Evolutionary conservation across 2,329 filamentous ascomycete genomes (phyloP), one percentile per base, ranked within the genome.

Genomic region (Fusarium sp.): DNA sequence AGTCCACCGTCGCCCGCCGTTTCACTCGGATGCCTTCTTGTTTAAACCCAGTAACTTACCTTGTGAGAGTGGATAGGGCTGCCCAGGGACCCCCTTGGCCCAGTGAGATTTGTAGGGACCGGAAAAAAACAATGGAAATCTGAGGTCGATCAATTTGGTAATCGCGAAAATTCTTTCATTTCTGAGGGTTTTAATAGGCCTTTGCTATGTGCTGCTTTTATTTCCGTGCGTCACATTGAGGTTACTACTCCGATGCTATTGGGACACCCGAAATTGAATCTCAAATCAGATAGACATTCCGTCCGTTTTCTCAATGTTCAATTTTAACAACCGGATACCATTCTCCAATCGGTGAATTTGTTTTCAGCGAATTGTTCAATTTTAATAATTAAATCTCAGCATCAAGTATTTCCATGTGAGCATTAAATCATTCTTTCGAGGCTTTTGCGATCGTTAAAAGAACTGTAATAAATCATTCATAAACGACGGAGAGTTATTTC

Each of bases 41-140:
- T 19, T 9, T 37, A n/a, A 30, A 30, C n/a, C 9, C 8, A n/a
- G 17, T 10, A n/a, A 19, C 35, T 37, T 37, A 27, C 51, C 51
- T 35, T 56, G 35, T 27, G 32, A n/a, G 37, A 50, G 57, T 57
- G 57, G 57, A 58, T 58, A 55, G 23, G 17, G 23, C 55, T 14
- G 14, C 30, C 10, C 27, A 30, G 13, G 55, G 55, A 56, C 55
- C 49, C 49, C 49, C 55, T 46, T 20, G 41, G 41, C 10, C 56
- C 56, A 59, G 56, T 59, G 33, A 59, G 33, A 56, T 45, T 48
- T 41, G 33, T 33, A 25, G 19, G 15, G 15, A 47, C 35, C 35
- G 35, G 9, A 6, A n/a, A 37, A 37, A 37, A 37, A 19, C 17
- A 37, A n/a, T n/a, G 33, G 33, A 56, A 15, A 58, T 33, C 23